phyloP scores from a whole-genome alignment of 192 early-diverging fungal species.

The Spinellus fusiger region DNA sequence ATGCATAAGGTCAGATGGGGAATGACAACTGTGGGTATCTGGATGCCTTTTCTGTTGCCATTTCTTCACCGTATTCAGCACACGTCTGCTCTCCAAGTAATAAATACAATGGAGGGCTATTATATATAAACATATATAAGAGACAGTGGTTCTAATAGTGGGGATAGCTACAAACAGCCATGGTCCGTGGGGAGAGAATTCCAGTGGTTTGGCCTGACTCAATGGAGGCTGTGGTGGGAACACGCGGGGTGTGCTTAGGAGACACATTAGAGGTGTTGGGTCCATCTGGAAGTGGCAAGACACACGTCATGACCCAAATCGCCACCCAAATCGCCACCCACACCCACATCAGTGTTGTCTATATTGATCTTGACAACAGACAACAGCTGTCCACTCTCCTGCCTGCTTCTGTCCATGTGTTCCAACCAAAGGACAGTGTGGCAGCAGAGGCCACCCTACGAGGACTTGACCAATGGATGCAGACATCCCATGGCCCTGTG shows the following conservation, averaged over 20 bases:
- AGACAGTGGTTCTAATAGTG: no score
- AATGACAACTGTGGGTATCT: no score
- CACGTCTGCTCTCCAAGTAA: no score
- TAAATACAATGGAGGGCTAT: no score
- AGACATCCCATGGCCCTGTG: background rate
- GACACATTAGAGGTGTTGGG: background rate
- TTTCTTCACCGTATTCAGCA: no score
- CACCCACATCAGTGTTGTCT: background rate
- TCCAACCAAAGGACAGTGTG: background rate
- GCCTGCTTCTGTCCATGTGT: background rate
- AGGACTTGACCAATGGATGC: background rate
- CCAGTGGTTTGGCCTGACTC: background rate
- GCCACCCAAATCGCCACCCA: background rate
- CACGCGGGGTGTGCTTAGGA: background rate
- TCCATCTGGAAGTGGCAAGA: background rate
- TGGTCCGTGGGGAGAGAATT: background rate
- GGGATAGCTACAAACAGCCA: no score
- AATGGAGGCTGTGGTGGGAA: background rate
- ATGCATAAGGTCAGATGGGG: no score
- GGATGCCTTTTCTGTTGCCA: no score
- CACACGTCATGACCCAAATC: background rate
- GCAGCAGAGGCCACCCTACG: background rate
- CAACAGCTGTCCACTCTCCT: no score
- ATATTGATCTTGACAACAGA: background rate
- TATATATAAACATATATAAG: no score